Percentiles rank a stretch among this genome's conserved stretches.
Evolutionary conservation across 495 filamentous ascomycete genomes (phyloP).

Genomic region (Parathielavia appendiculata): DNA sequence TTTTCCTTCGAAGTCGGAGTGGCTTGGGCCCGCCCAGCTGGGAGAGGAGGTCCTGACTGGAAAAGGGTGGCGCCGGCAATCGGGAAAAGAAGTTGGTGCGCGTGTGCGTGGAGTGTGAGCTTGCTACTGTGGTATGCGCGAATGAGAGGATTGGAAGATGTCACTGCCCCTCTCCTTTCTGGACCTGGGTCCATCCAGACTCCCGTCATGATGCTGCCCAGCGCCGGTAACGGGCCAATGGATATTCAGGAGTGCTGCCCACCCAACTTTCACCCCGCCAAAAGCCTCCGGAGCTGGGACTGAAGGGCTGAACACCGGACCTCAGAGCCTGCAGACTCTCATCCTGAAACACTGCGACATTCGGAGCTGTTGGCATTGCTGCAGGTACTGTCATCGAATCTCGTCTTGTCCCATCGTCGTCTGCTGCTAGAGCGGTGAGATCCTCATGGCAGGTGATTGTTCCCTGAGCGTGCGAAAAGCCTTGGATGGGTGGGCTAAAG

Average conservation of each 20-base stretch:
- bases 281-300: constrained; percentile 11
- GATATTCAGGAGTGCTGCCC: background rate
- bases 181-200: background rate
- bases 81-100: background rate
- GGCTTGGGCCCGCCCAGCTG: constrained; percentile 1
- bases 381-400: no score
- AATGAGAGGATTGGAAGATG: background rate
- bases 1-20: background rate
- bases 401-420: no score
- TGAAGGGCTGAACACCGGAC: constrained; percentile 16
- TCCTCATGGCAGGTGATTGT: no score
- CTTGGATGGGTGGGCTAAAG: no score
- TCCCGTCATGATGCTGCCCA: background rate
- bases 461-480: no score
- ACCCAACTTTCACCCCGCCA: background rate
- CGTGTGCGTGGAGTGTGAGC: no score
- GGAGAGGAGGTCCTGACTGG: background rate
- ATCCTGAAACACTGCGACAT: background rate
- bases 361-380: background rate
- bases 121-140: background rate
- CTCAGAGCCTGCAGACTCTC: background rate
- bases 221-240: constrained; percentile 8
- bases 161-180: background rate
- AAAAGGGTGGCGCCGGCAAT: background rate
- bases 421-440: no score